These are phyloP conservation scores for Capsicum baccatum DNA, from an alignment of 257 asterid genomes.

Conservation along the genomic window DNA sequence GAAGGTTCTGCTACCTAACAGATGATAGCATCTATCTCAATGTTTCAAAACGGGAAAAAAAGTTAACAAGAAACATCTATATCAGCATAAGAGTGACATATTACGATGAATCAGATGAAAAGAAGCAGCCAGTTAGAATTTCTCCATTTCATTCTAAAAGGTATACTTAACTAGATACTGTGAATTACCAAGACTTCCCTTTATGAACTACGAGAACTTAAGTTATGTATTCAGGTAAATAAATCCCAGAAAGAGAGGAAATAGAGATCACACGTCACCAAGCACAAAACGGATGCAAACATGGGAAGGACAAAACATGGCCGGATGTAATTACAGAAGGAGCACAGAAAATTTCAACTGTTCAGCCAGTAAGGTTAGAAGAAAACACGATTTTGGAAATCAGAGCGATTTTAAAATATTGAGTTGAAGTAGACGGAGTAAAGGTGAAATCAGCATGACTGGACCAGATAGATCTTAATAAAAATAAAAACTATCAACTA, in stretches of 20 bases:
- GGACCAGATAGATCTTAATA: neutral
- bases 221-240: neutral
- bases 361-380: neutral
- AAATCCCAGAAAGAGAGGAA: neutral
- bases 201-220: neutral
- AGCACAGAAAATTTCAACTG: neutral
- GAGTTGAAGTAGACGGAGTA: neutral
- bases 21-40: neutral
- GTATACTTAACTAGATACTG: neutral
- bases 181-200: neutral
- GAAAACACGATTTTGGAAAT: neutral
- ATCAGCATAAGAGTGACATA: neutral
- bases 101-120: neutral
- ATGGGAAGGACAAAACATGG: neutral
- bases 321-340: neutral
- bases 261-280: neutral
- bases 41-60: neutral
- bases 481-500: neutral
- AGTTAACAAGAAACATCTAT: neutral
- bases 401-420: neutral
- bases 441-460: neutral
- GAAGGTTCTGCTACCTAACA: neutral
- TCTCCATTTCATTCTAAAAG: conserved; percentile 1
- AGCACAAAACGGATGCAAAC: neutral
- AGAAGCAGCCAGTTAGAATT: neutral